A percentile compares a stretch with the other conserved stretches of the same genome.
phyloP scores from a whole-genome alignment of 202 grass and related monocot genomes.

The Elaeis oleifera region DNA sequence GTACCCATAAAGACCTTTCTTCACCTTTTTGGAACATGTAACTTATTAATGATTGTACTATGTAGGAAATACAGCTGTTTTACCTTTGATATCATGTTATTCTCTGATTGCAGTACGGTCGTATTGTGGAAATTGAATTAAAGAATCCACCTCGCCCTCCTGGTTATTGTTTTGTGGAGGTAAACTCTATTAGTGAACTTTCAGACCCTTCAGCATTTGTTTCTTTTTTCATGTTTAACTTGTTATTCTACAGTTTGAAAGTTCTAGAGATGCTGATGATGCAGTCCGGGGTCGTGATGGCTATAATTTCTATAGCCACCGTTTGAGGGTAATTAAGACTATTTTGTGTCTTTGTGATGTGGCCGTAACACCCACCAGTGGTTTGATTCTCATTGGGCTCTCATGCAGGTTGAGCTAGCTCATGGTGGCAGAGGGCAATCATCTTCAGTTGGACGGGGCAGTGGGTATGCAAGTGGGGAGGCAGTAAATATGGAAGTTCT shows the following conservation, averaged over 20 bases:
- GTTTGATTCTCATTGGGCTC: too few species aligned
- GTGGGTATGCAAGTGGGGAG: conserved; percentile 10
- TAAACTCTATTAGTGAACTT: neutral
- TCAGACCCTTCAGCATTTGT: neutral
- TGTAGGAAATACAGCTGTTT: too few species aligned
- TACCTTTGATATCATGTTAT: neutral
- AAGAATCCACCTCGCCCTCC: conserved; percentile 25
- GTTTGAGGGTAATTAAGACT: conserved; percentile 10
- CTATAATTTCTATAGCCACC: conserved; percentile 18
- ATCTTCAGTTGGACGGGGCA: conserved; percentile 12
- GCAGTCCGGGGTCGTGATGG: conserved; percentile 20
- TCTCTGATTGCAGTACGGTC: conserved; percentile 12
- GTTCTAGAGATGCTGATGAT: conserved; percentile 18
- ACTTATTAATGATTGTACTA: too few species aligned
- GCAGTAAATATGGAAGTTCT: conserved; percentile 9
- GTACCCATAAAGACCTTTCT: too few species aligned
- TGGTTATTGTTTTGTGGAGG: conserved; percentile 25
- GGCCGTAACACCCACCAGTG: too few species aligned
- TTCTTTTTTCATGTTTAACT: neutral
- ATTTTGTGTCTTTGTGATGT: neutral
- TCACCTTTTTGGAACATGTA: too few species aligned
- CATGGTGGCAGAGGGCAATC: conserved; percentile 25
- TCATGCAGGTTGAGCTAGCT: conserved; percentile 9
- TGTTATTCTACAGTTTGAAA: conserved; percentile 6
- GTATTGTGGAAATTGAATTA: conserved; percentile 19